Evolutionary conservation across 768 basidiomycete species (phyloP).

Genomic region (Russula foetens): DNA sequence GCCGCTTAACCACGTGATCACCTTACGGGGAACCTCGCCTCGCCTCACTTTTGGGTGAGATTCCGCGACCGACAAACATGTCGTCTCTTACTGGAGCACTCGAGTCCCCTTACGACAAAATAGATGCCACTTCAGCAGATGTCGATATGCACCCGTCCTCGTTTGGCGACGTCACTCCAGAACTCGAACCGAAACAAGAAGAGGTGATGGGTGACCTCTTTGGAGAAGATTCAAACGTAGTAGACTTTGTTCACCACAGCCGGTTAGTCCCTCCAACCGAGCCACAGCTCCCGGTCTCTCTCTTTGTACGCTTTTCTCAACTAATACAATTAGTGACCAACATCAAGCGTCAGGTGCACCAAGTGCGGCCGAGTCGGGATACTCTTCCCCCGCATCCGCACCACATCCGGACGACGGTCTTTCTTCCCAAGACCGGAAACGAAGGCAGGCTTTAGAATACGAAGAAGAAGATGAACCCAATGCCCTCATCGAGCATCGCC

Average conservation of each 20-base stretch:
- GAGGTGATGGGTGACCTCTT: conserved; percentile 69
- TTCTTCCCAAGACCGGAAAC: conserved; percentile 48
- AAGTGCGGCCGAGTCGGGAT: conserved; percentile 22
- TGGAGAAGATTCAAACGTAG: conserved; percentile 54
- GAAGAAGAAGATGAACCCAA: conserved; percentile 65
- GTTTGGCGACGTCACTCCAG: neutral
- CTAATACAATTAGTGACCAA: conserved; percentile 1
- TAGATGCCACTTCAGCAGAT: neutral
- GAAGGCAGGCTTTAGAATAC: conserved; percentile 68
- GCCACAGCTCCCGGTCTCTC: neutral
- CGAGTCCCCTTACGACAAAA: neutral
- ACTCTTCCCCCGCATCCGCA: conserved; percentile 28
- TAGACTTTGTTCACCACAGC: conserved; percentile 39
- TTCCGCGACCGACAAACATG: neutral
- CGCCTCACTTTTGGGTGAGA: too few relatives aligned
- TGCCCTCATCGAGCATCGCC: conserved; percentile 43
- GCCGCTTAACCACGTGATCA: neutral
- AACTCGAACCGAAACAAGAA: conserved; percentile 15
- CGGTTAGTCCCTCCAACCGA: conserved; percentile 34
- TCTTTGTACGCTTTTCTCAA: neutral
- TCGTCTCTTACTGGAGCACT: conserved; percentile 15
- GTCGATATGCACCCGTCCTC: conserved; percentile 11
- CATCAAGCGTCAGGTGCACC: conserved; percentile 7
- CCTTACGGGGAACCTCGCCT: neutral
- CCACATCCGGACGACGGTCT: conserved; percentile 47